A percentile compares a stretch with the other conserved stretches of the same genome.
Conservation (phyloP, 495 filamentous ascomycete species). For the Podospora bellae-mahoneyi region DNA sequence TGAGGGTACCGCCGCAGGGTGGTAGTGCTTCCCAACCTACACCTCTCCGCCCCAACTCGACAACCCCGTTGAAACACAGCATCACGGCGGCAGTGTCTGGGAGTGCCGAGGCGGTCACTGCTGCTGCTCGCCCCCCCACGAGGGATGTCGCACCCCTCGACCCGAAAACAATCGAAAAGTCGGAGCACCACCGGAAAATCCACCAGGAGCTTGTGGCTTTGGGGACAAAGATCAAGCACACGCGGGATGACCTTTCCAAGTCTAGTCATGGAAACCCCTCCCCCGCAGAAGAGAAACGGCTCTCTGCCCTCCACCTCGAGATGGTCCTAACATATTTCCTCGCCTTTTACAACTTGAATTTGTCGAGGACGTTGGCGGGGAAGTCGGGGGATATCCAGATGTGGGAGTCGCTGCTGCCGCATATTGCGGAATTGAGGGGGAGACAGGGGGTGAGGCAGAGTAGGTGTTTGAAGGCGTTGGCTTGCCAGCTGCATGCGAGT, state of each 20-base stretch:
- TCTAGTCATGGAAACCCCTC: conserved; percentile 13
- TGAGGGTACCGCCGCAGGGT: conserved; percentile 42
- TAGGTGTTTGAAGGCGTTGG: conserved; percentile 31
- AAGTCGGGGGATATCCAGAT: conserved; percentile 20
- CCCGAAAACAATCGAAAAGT: conserved; percentile 15
- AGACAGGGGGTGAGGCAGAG: conserved; percentile 16
- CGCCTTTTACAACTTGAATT: conserved; percentile 34
- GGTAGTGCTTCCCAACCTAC: conserved; percentile 19
- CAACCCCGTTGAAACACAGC: conserved; percentile 37
- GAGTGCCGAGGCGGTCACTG: too few species aligned
- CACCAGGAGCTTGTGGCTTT: too few species aligned
- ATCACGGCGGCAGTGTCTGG: conserved; percentile 31
- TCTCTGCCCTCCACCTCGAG: conserved; percentile 37
- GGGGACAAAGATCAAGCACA: conserved; percentile 40
- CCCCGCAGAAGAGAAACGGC: conserved; percentile 29
- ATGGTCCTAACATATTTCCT: conserved; percentile 44
- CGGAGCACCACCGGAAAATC: conserved; percentile 17
- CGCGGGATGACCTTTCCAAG: conserved; percentile 40
- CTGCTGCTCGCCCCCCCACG: conserved; percentile 25
- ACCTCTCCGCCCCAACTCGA: neutral
- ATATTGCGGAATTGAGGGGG: conserved; percentile 32
- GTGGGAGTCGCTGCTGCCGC: conserved; percentile 34
- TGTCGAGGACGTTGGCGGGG: conserved; percentile 25
- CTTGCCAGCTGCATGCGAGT: conserved; percentile 36
- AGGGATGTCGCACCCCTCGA: conserved; percentile 24